Conservation (phyloP, 2,329 filamentous ascomycete genomes). For the Colletotrichum sp. region DNA sequence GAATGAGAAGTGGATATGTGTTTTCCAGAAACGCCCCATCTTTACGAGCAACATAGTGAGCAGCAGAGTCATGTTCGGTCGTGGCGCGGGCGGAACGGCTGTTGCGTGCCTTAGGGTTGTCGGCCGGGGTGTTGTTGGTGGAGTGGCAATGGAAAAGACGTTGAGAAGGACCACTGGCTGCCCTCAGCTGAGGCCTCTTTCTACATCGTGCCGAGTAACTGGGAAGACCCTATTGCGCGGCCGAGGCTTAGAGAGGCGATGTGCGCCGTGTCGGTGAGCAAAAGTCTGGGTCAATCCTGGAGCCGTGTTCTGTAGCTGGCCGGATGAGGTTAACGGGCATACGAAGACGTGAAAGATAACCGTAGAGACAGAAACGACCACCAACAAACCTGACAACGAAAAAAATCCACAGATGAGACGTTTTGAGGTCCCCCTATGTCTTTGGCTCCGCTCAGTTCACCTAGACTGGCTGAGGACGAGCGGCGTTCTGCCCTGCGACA, state of each 20-base stretch:
- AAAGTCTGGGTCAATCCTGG: not conserved
- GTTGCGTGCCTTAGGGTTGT: slow-evolving; percentile 6
- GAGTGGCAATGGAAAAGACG: not conserved
- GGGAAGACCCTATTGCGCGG: not conserved
- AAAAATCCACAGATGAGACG: not conserved
- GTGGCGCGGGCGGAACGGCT: not conserved
- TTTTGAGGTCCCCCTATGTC: not conserved
- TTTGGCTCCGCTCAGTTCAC: not conserved
- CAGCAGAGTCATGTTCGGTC: slow-evolving; percentile 11
- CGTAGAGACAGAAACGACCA: not conserved
- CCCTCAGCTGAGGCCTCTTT: not conserved
- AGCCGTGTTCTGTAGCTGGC: not conserved
- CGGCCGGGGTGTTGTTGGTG: not conserved
- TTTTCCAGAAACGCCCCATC: slow-evolving; percentile 4
- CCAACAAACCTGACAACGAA: not conserved
- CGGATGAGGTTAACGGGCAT: not conserved
- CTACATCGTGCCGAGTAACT: not conserved
- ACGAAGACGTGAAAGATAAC: not conserved
- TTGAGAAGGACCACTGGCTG: not conserved
- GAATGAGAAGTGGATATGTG: slow-evolving; percentile 9
- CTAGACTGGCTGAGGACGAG: not conserved
- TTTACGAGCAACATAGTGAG: slow-evolving; percentile 5
- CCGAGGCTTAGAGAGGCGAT: not conserved
- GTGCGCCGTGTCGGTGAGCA: not conserved
- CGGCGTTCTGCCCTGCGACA: not conserved